Base-by-base conservation (phyloP, 805 yeast genomes). In the Ogataea corticis region DNA sequence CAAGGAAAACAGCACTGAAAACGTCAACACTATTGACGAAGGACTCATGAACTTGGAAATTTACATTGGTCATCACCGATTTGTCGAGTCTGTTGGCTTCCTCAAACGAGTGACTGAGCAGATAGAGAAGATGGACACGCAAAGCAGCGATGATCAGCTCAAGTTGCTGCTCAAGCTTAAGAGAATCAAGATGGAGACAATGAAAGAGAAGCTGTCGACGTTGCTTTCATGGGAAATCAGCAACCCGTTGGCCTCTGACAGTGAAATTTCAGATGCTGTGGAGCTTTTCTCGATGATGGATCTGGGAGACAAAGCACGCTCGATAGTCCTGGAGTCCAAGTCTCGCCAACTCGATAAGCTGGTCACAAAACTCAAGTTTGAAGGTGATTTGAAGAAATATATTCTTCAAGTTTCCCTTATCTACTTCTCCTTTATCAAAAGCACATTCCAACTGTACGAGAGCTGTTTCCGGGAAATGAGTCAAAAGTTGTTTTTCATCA, bases 371-470 rank as follows among this genome's bases (percentile, higher is more conserved):
- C 75, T 83, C 33, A 77, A 73, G 42, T 72, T 81, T 48, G 73
- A 79, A 31, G 84, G 86, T 4, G 82, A 78, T 44, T 62, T 77
- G 9, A 69, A 73, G 13, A 68, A 66, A 28, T 83, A 80, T 61
- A 66, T 85, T 17, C 67, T 80, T 3, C 87, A 84, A 52, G 69
- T 81, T 7, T 79, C 88, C 1, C 75, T 82, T 13, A 78, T 84
- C 19, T 70, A 80, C 49, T 83, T 85, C 65, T 82, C 81, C 54
- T 68, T 75, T 23, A 70, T 87, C 42, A 77, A 75, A 45, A 71
- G 79, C 35, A 80, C 95, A 0, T 79, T 81, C 12, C 57, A 67
- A 14, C 69, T 77, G 28, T 87, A 76, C 67, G 72, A 73, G 40
- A 63, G 69, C 19, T 74, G 84, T 41, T 85, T 78, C 65, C 41